Conservation (phyloP, 2,329 filamentous ascomycete species). For the Fusarium penzigii region DNA sequence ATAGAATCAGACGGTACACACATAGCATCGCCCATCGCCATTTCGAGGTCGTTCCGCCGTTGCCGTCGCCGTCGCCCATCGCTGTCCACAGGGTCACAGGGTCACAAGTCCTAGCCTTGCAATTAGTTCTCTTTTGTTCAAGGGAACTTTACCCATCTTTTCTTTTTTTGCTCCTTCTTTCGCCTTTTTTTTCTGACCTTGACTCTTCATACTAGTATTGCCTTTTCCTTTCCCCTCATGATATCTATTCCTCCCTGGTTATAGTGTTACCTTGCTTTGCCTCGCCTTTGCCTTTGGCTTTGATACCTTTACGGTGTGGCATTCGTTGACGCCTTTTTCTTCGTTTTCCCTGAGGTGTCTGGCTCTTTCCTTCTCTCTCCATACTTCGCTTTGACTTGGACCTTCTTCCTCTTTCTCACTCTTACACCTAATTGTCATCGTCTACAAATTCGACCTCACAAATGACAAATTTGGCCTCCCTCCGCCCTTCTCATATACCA, state of each 20-base stretch:
- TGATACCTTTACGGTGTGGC: not conserved
- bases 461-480: not conserved
- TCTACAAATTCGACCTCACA: too few relatives aligned
- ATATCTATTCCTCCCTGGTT: conserved; percentile 1
- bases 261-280: conserved; percentile 1
- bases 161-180: conserved; percentile 15
- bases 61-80: conserved; percentile 4
- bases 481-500: not conserved
- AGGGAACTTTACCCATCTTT: not conserved
- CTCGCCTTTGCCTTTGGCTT: not conserved
- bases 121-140: conserved; percentile 6
- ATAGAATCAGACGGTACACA: conserved; percentile 4
- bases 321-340: not conserved
- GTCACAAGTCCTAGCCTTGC: conserved; percentile 30
- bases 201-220: conserved; percentile 12
- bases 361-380: not conserved
- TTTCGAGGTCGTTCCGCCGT: conserved; percentile 6
- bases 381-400: not conserved
- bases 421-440: too few relatives aligned
- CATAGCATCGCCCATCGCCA: conserved; percentile 30
- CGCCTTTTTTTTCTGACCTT: conserved; percentile 12
- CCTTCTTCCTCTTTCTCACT: conserved; percentile 2
- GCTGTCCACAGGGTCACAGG: conserved; percentile 21
- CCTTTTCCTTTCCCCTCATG: not conserved
- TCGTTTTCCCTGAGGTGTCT: not conserved